Conservation (phyloP, 2,329 filamentous ascomycete species). For the Ciborinia camelliae region DNA sequence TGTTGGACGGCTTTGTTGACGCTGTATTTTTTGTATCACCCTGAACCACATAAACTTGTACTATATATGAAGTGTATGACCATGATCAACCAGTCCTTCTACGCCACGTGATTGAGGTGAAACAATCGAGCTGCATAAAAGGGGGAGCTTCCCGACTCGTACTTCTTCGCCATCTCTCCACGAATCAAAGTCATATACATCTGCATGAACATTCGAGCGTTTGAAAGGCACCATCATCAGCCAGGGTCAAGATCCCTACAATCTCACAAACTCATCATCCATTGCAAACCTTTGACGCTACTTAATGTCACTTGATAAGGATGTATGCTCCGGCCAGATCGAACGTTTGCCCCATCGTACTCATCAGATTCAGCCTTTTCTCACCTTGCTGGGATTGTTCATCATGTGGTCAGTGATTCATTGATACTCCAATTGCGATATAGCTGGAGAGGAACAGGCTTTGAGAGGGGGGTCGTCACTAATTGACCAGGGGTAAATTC, state of each 20-base stretch:
- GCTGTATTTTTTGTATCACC: conserved; percentile 21
- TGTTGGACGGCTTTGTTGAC: conserved; percentile 4
- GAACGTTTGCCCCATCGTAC: conserved; percentile 8
- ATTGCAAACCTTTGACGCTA: background rate
- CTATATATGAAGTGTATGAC: conserved; percentile 15
- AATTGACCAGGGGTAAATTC: background rate
- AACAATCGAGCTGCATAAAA: conserved; percentile 4
- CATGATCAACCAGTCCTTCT: background rate
- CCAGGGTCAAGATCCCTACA: background rate
- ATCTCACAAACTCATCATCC: background rate
- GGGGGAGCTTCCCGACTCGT: background rate
- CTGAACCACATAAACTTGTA: conserved; percentile 18
- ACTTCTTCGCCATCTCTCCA: background rate
- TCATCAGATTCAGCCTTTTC: background rate
- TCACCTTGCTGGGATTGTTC: background rate
- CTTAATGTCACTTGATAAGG: background rate
- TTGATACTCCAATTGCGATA: background rate
- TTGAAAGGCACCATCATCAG: background rate
- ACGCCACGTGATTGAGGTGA: background rate
- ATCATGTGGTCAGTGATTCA: background rate
- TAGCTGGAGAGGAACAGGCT: background rate
- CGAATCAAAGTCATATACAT: background rate
- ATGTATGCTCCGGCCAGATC: background rate
- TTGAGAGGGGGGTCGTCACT: background rate
- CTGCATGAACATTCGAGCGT: background rate